Evolutionary conservation across 2,329 filamentous ascomycete genomes (phyloP), one percentile per base, ranked within the genome.

Genomic region (Phoma sp.): DNA sequence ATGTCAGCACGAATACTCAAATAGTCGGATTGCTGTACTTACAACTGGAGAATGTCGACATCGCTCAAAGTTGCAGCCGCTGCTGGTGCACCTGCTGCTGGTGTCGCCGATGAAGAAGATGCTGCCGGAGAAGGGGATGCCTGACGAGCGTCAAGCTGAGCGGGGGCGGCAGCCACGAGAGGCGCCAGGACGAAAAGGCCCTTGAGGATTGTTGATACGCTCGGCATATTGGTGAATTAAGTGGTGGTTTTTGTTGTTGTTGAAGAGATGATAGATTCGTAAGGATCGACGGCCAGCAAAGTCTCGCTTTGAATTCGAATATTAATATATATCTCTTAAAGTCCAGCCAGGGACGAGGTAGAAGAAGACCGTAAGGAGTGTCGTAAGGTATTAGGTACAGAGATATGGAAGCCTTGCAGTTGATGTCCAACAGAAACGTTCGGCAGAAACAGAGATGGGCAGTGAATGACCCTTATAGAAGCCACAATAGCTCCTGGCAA

Each of bases 1-100:
- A 37, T 72, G 76, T 76, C 65, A 75, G 71, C 25, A 43, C 60
- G 62, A 32, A 17, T 56, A 40, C 36, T 17, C 68, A 67, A 61
- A 9, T 7, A n/a, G 6, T 15, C 15, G 20, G 15, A 14, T 9
- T 2, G n/a, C 4, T 38, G 10, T 17, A 70, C 80, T 67, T 71
- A 83, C 81, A 83, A 83, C 75, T 83, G 78, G 38, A 83, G 76
- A 57, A 83, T 81, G 66, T 83, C 80, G 32, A 79, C 66, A 72
- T 83, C 81, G 25, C 73, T 77, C 59, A 83, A 61, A n/a, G 68
- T 73, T 47, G 61, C 66, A 26, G 47, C 61, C 28, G 69, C 56
- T 14, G 61, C 53, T 50, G 67, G 57, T 25, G 65, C 61, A 12
- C 62, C 47, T 56, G 52, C 23, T 56, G 46, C 52, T 57, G 54